These are phyloP conservation scores for Citrus medica DNA, from an alignment of 345 rosid species.

Conservation along the genomic window DNA sequence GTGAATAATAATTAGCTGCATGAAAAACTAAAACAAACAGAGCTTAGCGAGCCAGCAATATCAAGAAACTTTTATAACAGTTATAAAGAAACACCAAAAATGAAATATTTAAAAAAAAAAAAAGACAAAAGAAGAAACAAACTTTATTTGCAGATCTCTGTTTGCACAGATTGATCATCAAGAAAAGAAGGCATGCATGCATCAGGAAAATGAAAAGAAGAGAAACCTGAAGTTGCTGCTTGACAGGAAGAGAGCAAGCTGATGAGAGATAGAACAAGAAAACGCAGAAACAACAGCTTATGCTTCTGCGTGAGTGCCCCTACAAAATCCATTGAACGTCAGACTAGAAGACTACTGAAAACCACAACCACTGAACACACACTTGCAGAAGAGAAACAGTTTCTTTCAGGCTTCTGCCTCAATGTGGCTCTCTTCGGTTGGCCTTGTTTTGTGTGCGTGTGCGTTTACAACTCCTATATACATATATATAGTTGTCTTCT, in stretches of 20 bases:
- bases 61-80: too few species aligned
- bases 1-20: too few species aligned
- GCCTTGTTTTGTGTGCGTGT: conserved; percentile 41
- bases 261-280: conserved; percentile 24
- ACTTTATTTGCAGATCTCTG: too few species aligned
- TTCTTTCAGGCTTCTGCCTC: conserved; percentile 20
- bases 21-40: too few species aligned
- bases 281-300: conserved; percentile 24
- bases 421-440: conserved; percentile 52
- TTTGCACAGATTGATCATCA: too few species aligned
- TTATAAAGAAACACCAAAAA: too few species aligned
- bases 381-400: not conserved
- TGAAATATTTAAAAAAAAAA: too few species aligned
- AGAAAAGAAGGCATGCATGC: not conserved
- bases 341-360: conserved; percentile 15
- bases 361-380: conserved; percentile 5
- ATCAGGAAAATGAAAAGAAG: conserved; percentile 4
- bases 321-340: conserved; percentile 44
- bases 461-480: conserved; percentile 13
- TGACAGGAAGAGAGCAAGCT: conserved; percentile 39
- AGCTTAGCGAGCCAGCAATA: too few species aligned
- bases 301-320: not conserved
- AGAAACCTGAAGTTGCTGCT: conserved; percentile 23
- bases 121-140: too few species aligned
- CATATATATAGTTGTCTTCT: not conserved